Conservation (phyloP, 768 basidiomycete genomes). For the Hygrophoropsis aurantiaca region DNA sequence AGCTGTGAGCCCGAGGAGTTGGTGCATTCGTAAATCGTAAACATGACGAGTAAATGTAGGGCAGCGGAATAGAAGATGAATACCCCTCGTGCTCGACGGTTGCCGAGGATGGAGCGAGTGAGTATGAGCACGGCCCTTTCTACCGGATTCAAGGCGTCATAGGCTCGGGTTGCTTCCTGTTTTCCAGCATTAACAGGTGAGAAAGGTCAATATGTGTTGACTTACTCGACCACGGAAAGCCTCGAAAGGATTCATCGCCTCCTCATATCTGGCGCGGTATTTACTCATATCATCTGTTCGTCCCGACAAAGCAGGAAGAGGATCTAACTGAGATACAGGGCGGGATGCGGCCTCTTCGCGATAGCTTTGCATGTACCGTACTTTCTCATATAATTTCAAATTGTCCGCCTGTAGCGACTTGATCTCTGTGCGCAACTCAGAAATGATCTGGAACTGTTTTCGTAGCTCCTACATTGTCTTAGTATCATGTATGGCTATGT, state of each 20-base stretch:
- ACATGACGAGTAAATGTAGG: slow-evolving; percentile 80
- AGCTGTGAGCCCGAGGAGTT: slow-evolving; percentile 47
- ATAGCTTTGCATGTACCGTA: slow-evolving; percentile 97
- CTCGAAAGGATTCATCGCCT: slow-evolving; percentile 98
- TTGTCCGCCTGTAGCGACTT: slow-evolving; percentile 93
- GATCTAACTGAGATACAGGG: slow-evolving; percentile 66
- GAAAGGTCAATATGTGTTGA: no score
- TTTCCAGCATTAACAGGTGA: slow-evolving; percentile 4
- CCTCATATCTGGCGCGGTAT: slow-evolving; percentile 91
- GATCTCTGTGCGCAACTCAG: slow-evolving; percentile 90
- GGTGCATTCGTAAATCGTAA: slow-evolving; percentile 74
- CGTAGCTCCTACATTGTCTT: slow-evolving; percentile 70
- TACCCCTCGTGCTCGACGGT: slow-evolving; percentile 83
- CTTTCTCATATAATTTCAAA: slow-evolving; percentile 97
- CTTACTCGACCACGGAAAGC: slow-evolving; percentile 92
- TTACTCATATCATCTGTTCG: slow-evolving; percentile 76
- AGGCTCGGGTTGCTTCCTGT: slow-evolving; percentile 94
- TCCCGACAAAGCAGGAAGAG: slow-evolving; percentile 46
- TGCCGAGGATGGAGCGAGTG: slow-evolving; percentile 84
- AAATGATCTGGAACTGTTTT: slow-evolving; percentile 92
- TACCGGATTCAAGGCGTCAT: slow-evolving; percentile 86
- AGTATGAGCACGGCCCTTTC: slow-evolving; percentile 86
- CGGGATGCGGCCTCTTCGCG: slow-evolving; percentile 64
- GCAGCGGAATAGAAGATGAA: slow-evolving; percentile 86
- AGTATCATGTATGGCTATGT: not conserved